Conservation (phyloP, 176 grass and related monocot genomes). For the Eragrostis curvula region DNA sequence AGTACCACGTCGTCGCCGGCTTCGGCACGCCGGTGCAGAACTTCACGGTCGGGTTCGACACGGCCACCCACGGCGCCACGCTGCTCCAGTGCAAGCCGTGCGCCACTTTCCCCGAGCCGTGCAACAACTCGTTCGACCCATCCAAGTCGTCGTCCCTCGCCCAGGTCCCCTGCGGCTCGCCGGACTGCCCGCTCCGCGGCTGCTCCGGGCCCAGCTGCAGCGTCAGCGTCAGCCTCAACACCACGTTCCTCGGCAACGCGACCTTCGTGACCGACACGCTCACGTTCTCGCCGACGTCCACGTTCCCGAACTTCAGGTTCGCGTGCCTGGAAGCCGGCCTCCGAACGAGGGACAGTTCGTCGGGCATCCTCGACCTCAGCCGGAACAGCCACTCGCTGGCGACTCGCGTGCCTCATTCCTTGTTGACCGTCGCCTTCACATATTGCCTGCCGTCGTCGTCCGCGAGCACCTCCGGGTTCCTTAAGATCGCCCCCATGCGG, state of each 20-base stretch:
- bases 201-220: constrained; percentile 1
- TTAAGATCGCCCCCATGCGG: background rate
- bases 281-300: background rate
- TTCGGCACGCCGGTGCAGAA: constrained; percentile 13
- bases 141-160: background rate
- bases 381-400: constrained; percentile 39
- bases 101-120: background rate
- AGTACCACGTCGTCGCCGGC: constrained; percentile 24
- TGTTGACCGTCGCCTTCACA: constrained; percentile 22
- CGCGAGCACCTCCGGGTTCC: background rate
- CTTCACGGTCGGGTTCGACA: constrained; percentile 21
- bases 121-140: constrained; percentile 1
- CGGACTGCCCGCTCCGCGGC: constrained; percentile 10
- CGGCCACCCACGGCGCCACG: background rate
- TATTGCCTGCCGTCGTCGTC: constrained; percentile 30
- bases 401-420: background rate
- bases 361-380: constrained; percentile 42
- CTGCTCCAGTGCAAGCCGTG: constrained; percentile 26
- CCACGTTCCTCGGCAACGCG: background rate
- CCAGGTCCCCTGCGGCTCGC: background rate
- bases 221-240: background rate
- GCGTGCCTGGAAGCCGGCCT: background rate
- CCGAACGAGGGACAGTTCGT: background rate
- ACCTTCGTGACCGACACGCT: constrained; percentile 23
- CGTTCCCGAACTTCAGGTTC: background rate